phyloP scores from a whole-genome alignment of 2,329 filamentous ascomycete genomes.

The Alternaria alternata region DNA sequence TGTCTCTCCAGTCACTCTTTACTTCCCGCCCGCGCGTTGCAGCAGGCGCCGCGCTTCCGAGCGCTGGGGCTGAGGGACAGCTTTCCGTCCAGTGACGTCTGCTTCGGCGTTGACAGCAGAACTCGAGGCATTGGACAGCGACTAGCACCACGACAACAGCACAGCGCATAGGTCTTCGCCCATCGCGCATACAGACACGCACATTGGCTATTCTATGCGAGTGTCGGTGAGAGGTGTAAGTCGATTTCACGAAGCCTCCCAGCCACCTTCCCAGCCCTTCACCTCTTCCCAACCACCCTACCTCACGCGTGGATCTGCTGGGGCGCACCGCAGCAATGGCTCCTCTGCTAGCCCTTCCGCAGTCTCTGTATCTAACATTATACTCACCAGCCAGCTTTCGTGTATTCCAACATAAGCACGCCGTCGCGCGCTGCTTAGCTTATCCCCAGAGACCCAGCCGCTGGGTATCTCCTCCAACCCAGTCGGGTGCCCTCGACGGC shows the following conservation, averaged over 20 bases:
- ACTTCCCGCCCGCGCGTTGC: conserved; percentile 16
- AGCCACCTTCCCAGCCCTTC: conserved; percentile 33
- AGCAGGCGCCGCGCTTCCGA: conserved; percentile 23
- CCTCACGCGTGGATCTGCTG: conserved; percentile 15
- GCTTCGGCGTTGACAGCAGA: conserved; percentile 21
- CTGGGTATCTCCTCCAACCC: conserved; percentile 25
- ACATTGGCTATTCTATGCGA: conserved; percentile 15
- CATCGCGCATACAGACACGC: conserved; percentile 23
- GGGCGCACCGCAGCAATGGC: conserved; percentile 31
- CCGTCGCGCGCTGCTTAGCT: conserved; percentile 20
- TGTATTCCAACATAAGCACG: conserved; percentile 30
- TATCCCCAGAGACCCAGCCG: conserved; percentile 23
- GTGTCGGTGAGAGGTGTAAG: conserved; percentile 28
- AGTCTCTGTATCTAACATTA: conserved; percentile 32
- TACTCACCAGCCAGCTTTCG: conserved; percentile 30
- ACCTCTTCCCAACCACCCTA: conserved; percentile 14
- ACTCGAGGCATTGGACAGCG: conserved; percentile 19
- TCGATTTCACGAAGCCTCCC: conserved; percentile 18
- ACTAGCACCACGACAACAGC: conserved; percentile 18
- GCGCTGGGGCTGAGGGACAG: conserved; percentile 25
- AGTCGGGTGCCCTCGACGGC: conserved; percentile 32
- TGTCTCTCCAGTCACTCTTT: conserved; percentile 17
- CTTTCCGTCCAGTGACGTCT: conserved; percentile 27
- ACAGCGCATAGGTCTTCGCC: conserved; percentile 17
- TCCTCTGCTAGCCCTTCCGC: conserved; percentile 32